phyloP scores from a whole-genome alignment of 2,329 filamentous ascomycete species.

The Phialophora chinensis region DNA sequence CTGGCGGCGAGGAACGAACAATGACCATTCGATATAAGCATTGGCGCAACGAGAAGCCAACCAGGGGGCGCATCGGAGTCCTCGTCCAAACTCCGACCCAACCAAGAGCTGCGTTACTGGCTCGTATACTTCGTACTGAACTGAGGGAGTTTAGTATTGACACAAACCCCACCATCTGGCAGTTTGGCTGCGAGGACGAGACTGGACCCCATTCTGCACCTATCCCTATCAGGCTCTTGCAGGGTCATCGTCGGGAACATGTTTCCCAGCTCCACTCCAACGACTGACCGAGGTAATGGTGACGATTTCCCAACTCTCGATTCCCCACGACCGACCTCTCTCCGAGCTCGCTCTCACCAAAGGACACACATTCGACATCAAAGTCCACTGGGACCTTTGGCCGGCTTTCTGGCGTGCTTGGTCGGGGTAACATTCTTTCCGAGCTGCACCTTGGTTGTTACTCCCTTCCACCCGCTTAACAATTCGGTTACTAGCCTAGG shows the following conservation, averaged over 20 bases:
- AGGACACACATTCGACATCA: neutral
- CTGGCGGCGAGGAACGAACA: too few relatives aligned
- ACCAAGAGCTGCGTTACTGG: neutral
- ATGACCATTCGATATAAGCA: too few relatives aligned
- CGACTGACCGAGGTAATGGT: constrained; percentile 1
- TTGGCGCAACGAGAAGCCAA: neutral
- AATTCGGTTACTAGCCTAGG: neutral
- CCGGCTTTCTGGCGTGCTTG: neutral
- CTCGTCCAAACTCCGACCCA: neutral
- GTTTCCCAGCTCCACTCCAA: neutral
- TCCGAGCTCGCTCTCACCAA: neutral
- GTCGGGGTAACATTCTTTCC: neutral
- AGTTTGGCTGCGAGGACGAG: neutral
- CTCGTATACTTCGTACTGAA: neutral
- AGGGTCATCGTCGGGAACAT: neutral
- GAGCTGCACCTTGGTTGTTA: neutral
- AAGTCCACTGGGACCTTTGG: neutral
- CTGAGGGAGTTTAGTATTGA: neutral
- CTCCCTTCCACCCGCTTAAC: neutral
- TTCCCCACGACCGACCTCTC: neutral
- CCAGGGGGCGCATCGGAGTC: neutral
- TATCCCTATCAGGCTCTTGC: neutral
- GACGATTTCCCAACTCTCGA: neutral
- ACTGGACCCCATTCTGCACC: neutral
- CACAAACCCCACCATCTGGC: neutral